Evolutionary conservation across 768 basidiomycete species (phyloP).

Genomic region (Mycena epipterygia): DNA sequence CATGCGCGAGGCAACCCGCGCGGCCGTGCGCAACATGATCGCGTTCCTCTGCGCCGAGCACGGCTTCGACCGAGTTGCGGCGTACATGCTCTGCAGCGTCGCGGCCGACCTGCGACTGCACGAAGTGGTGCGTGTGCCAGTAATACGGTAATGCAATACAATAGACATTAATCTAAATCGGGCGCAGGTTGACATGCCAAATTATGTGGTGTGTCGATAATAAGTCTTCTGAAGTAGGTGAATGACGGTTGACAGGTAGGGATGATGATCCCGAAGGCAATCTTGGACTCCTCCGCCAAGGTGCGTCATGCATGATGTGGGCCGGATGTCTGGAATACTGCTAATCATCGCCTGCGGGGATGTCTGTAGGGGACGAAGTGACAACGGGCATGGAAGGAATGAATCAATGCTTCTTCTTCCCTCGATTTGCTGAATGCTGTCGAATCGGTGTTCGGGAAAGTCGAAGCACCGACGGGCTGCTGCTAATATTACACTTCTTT

Average conservation of each 20-base stretch:
- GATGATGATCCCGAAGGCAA: slow-evolving; percentile 40
- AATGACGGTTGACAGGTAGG: slow-evolving; percentile 18
- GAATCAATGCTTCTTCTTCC: no score
- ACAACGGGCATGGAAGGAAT: no score
- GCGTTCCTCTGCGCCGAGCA: slow-evolving; percentile 60
- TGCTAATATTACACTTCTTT: no score
- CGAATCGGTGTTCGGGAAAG: no score
- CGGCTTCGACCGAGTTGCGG: slow-evolving; percentile 59
- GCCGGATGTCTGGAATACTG: no score
- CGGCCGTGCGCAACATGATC: slow-evolving; percentile 73
- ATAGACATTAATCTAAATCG: background rate
- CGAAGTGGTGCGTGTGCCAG: slow-evolving; percentile 63
- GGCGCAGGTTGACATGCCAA: slow-evolving; percentile 73
- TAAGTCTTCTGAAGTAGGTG: background rate
- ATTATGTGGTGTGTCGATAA: slow-evolving; percentile 61
- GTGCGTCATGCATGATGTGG: background rate
- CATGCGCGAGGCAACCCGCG: slow-evolving; percentile 66
- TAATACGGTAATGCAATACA: background rate
- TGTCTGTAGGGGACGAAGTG: background rate
- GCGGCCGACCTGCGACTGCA: slow-evolving; percentile 71
- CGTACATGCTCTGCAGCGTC: slow-evolving; percentile 75
- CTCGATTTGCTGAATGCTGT: no score
- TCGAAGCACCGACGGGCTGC: no score
- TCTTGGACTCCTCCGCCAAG: slow-evolving; percentile 11
- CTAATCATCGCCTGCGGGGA: slow-evolving; percentile 11